Base-by-base conservation (phyloP, 2,329 filamentous ascomycete genomes). In the Apiospora malaysiana region DNA sequence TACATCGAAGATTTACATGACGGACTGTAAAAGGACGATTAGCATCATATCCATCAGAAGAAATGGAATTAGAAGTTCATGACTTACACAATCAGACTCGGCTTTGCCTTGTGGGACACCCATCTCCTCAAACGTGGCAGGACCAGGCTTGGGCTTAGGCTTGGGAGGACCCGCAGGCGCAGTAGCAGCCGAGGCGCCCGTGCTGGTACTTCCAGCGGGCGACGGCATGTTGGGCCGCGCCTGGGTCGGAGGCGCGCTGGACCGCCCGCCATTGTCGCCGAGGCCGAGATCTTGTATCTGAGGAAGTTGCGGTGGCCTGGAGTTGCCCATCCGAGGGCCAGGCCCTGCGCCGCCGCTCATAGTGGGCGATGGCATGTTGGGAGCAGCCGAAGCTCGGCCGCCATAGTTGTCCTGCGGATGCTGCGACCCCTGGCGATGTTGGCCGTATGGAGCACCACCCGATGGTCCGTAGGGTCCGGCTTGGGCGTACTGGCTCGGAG, bases 41-140 rank as follows among this genome's bases (percentile, higher is more conserved):
- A 59, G 51, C 27, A 32, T 16, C 1, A 2, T 59, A 0, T 18
- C 37, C 21, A 21, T 5, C 21, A 14, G 2, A 8, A 2, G 18
- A n/a, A 6, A 40, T 8, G 32, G 37, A 21, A 40, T 40, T 1
- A 5, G 21, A 40, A 63, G 3, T 10, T 21, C 18, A 14, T 16
- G 8, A 87, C 88, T 87, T 90, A 98, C 95, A 85, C 95, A 99
- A 82, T 98, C 95, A 75, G 89, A 89, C n/a, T 97, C 93, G 73
- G 91, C 88, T 82, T 96, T 95, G 66, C 87, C 91, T 77, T 91
- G 88, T 8, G 94, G 94, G 76, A 99, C 95, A 49, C 96, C 96
- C 96, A 99, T 99, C 79, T 97, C 95, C 79, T 98, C 95, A 81
- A 99, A 99, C 0, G 96, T 98, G 77, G 96, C 94, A 0, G 96